A percentile compares a stretch with the other conserved stretches of the same genome.
These are phyloP conservation scores for Geosmithia flava DNA, from an alignment of 2,329 filamentous ascomycete genomes.

Conservation along the genomic window DNA sequence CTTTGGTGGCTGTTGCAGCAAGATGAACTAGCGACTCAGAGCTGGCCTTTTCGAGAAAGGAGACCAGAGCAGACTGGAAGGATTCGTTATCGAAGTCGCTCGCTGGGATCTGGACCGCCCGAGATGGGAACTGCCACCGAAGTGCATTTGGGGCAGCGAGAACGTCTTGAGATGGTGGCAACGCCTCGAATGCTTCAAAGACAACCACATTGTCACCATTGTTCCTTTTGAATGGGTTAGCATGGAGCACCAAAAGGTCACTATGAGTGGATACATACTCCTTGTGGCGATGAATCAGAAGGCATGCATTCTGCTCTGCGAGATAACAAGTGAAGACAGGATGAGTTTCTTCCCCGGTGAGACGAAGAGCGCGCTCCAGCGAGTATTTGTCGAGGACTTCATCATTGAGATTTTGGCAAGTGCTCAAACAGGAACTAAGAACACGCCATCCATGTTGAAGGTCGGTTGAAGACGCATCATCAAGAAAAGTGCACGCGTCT, in stretches of 20 bases:
- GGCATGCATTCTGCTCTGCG: not conserved
- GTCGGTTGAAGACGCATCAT: too few relatives aligned
- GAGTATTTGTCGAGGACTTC: too few relatives aligned
- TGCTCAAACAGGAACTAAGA: too few relatives aligned
- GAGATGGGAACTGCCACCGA: constrained; percentile 47
- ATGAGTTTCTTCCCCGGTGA: too few relatives aligned
- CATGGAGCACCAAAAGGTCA: not conserved
- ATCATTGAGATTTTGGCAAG: too few relatives aligned
- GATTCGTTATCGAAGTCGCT: constrained; percentile 8
- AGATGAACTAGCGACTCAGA: constrained; percentile 40
- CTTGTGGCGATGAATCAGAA: not conserved
- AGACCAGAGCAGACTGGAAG: constrained; percentile 35
- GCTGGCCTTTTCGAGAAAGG: constrained; percentile 44
- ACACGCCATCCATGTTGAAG: too few relatives aligned
- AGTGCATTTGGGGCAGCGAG: constrained; percentile 37
- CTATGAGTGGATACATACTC: not conserved
- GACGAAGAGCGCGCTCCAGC: too few relatives aligned
- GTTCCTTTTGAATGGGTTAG: not conserved
- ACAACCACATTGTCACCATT: constrained; percentile 10
- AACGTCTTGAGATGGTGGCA: constrained; percentile 35
- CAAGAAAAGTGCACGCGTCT: too few relatives aligned
- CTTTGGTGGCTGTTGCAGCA: constrained; percentile 38
- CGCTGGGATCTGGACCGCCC: constrained; percentile 31
- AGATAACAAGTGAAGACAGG: not conserved
- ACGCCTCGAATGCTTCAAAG: constrained; percentile 49